Conservation (phyloP, 768 basidiomycete genomes). For the Russula dissimulans region DNA sequence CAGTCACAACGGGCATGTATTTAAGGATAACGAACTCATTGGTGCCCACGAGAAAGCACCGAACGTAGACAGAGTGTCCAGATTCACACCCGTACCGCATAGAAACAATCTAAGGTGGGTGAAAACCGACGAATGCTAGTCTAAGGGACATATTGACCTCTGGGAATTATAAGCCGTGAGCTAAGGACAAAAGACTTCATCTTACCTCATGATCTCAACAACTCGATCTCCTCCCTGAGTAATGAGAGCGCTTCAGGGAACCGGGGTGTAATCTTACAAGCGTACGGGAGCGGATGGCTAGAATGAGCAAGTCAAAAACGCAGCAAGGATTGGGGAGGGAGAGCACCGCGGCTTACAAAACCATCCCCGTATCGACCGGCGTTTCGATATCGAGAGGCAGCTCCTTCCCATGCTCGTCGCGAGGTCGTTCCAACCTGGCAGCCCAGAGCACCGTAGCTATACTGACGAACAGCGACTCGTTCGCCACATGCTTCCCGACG, state of each 20-base stretch:
- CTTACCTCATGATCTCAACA: not conserved
- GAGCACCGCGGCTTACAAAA: not conserved
- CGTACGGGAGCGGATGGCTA: not conserved
- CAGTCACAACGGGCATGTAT: no score
- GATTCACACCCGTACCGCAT: no score
- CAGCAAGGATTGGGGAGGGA: not conserved
- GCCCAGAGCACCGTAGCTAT: constrained; percentile 21
- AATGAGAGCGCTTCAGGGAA: not conserved
- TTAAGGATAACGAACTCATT: no score
- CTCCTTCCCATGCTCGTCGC: constrained; percentile 9
- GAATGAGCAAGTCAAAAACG: not conserved
- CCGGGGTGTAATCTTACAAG: not conserved
- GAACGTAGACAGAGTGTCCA: no score
- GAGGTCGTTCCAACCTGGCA: constrained; percentile 7
- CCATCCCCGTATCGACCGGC: constrained; percentile 1
- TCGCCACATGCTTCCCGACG: constrained; percentile 17
- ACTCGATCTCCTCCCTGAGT: not conserved
- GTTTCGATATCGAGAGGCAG: not conserved
- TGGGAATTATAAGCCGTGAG: no score
- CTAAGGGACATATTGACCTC: no score
- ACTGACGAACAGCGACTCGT: constrained; percentile 17
- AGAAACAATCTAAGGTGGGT: no score
- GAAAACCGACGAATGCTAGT: no score
- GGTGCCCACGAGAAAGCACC: no score
- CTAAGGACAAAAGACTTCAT: no score